Base-by-base conservation (phyloP, 495 filamentous ascomycete species). In the Trichoderma reesei region DNA sequence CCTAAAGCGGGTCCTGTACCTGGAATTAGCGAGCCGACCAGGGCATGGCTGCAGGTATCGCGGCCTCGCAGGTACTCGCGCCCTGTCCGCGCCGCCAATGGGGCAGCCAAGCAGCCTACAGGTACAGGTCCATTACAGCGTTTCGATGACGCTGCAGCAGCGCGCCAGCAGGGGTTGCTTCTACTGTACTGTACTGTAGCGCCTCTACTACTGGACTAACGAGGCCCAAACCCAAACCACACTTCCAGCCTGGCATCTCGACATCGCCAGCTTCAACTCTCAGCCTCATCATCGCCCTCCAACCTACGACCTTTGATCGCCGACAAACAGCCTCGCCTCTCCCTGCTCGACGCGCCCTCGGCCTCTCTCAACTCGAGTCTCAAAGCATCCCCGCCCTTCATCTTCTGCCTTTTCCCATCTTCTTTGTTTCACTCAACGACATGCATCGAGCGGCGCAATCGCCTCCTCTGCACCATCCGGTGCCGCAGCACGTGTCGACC, bases 401-500 rank as follows among this genome's bases (percentile, higher is more conserved):
- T 56, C 51, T 34, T 33, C 51, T 14, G 4, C 20, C 51, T 1
- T 46, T 96, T 96, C 92, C 92, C 93, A 98, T 76, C 88, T 91
- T 72, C 79, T 83, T 67, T 81, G 83, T 59, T 96, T 91, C 77
- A 86, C 85, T 48, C 88, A 90, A 64, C 33, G 26, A 26, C 20
- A 56, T 56, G 51, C 51, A 56, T 56, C 51, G 51, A 26, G 51
- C 51, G 51, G 51, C 51, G 3, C 89, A 90, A 69, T 96, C 94
- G 67, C 94, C 94, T 71, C 95, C 94, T 48, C 88, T 99, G 66
- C 94, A 99, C 77, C 94, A 99, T 75, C 94, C 94, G 36, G 92
- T 98, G 56, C 95, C 95, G 56, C 95, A 98, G 72, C 95, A 98
- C 83, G 92, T 98, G 64, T 96, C 95, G 68, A 96, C 92, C 60